Evolutionary conservation across 441 rosid species (phyloP).

Genomic region (Gossypium gossypioides): DNA sequence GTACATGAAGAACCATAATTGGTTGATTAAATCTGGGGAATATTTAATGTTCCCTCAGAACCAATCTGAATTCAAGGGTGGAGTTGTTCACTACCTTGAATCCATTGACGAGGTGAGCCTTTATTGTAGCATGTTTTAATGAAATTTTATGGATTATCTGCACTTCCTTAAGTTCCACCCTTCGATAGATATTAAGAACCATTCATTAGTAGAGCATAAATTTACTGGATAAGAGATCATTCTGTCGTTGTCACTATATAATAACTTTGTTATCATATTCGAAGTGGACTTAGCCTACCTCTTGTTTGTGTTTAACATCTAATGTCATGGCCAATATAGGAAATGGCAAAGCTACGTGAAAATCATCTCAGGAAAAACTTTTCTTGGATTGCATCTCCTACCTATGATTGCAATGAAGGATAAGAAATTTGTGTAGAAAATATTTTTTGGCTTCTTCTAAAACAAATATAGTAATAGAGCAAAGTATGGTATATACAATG

Average conservation of each 20-base stretch:
- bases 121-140: slow-evolving; percentile 1
- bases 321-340: neutral
- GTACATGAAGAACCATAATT: slow-evolving; percentile 58
- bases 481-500: neutral
- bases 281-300: too few relatives aligned
- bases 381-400: slow-evolving; percentile 1
- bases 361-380: slow-evolving; percentile 4
- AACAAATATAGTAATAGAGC: neutral
- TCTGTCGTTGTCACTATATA: neutral
- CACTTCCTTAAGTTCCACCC: neutral
- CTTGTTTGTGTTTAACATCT: neutral
- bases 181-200: neutral
- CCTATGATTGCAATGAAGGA: neutral
- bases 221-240: neutral
- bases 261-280: neutral
- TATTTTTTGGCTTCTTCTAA: neutral
- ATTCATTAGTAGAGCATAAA: neutral
- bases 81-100: slow-evolving; percentile 80
- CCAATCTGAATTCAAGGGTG: slow-evolving; percentile 64
- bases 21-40: slow-evolving; percentile 64
- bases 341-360: neutral
- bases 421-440: neutral
- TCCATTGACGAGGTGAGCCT: slow-evolving; percentile 79
- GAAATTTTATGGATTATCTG: neutral
- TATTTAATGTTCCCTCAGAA: slow-evolving; percentile 67